Evolutionary conservation across 306 rosid species (phyloP), one percentile per base, ranked within the genome.

Genomic region (Sicyos baderoa): DNA sequence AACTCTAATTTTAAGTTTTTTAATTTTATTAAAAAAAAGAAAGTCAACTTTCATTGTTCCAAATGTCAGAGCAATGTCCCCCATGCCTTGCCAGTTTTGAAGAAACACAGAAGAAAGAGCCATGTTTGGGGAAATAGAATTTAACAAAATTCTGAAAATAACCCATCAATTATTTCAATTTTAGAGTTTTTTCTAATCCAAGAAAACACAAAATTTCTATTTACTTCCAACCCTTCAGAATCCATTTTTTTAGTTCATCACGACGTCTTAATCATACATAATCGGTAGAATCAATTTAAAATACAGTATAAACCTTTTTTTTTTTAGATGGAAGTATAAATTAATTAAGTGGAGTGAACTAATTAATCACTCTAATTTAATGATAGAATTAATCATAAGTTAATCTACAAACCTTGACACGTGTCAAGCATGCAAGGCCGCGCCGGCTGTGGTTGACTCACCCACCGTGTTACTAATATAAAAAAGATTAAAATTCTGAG

Each of bases 341-440:
- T 18, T 19, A 64, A 17, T 19, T 62, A 62, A 64, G 17, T 44
- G 51, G 70, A 37, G 22, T 37, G 29, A 25, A 6, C 45, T 21
- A 65, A 65, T 40, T 10, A 19, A 42, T 9, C 14, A 4, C 32
- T 18, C 29, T 61, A 63, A 65, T 63, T 9, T 35, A 12, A 65
- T 21, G 37, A 65, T 65, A 13, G 17, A 45, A 45, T 67, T 23
- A 67, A 67, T 48, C 55, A 23, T 23, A 64, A 19, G 15, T 15
- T 48, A 14, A 67, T 7, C 7, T 67, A 12, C 8, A 1, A 63
- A 11, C 19, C 32, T 1, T 0, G 19, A 60, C 72, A 78, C 72
- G 74, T 80, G 87, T 70, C 64, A 17, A 3, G 37, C 82, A 80
- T 80, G 87, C 78, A 70, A 56, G 76, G 74, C 62, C 59, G 3